Evolutionary conservation across 163 green algal species (phyloP).

Genomic region (Chlamydomonas reinhardtii): DNA sequence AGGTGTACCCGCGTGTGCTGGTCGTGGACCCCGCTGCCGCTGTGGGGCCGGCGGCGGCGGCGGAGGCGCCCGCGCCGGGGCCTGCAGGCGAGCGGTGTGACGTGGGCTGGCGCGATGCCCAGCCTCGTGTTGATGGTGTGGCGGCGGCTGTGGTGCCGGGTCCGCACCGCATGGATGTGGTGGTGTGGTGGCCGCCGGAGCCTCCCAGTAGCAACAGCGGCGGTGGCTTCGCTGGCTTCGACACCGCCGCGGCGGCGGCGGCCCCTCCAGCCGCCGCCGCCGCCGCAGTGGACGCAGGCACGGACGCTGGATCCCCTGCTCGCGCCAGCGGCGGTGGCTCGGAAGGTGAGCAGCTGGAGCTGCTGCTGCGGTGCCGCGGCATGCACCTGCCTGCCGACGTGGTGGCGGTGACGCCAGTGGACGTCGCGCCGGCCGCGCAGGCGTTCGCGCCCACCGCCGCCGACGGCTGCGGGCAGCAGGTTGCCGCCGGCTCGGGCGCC

Average conservation of each 20-base stretch:
- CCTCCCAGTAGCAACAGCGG: not conserved
- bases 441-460: not conserved
- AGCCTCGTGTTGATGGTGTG: not conserved
- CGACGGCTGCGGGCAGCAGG: not conserved
- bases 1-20: not conserved
- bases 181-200: not conserved
- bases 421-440: not conserved
- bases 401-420: not conserved
- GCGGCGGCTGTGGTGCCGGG: not conserved
- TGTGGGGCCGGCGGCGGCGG: not conserved
- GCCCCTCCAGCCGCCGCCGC: not conserved
- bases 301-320: not conserved
- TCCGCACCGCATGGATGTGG: conserved; percentile 7
- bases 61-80: not conserved
- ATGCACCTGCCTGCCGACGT: not conserved
- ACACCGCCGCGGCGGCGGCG: not conserved
- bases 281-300: not conserved
- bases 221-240: too few species aligned
- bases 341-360: not conserved
- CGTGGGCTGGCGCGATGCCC: not conserved
- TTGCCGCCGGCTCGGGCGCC: too few species aligned
- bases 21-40: not conserved
- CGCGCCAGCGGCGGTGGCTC: not conserved
- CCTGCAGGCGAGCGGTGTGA: not conserved
- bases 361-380: conserved; percentile 26